A percentile compares a stretch with the other conserved stretches of the same genome.
phyloP scores from a whole-genome alignment of 257 asterid genomes.

The Solanum tarijense region DNA sequence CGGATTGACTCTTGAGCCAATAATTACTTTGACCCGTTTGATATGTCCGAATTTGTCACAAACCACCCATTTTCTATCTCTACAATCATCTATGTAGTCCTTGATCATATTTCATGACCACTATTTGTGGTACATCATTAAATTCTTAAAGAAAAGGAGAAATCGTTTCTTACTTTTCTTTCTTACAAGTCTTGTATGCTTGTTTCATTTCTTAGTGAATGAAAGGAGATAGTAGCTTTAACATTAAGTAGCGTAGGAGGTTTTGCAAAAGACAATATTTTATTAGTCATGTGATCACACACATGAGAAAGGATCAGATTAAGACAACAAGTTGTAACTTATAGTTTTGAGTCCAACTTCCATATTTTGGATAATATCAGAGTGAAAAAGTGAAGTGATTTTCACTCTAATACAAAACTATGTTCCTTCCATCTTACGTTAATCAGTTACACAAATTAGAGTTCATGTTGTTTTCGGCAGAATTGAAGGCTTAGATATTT shows the following conservation, averaged over 20 bases:
- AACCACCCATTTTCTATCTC: too few relatives aligned
- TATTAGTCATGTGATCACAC: background rate
- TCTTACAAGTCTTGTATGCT: too few relatives aligned
- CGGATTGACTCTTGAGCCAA: too few relatives aligned
- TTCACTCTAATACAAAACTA: background rate
- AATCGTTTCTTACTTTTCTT: too few relatives aligned
- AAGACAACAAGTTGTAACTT: background rate
- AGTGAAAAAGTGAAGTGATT: background rate
- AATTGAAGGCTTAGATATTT: background rate
- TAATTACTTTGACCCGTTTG: too few relatives aligned
- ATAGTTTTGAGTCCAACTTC: background rate
- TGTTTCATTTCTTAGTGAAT: too few relatives aligned
- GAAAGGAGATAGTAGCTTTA: too few relatives aligned
- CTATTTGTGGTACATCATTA: too few relatives aligned
- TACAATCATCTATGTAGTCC: too few relatives aligned
- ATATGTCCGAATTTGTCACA: too few relatives aligned
- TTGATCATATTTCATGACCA: too few relatives aligned
- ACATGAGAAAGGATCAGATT: background rate
- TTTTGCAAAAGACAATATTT: background rate
- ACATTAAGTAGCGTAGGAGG: background rate
- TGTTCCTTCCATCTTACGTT: background rate
- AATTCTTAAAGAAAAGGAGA: too few relatives aligned
- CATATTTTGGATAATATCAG: background rate
- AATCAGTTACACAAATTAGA: background rate
- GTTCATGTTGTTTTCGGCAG: background rate